A percentile compares a stretch with the other conserved stretches of the same genome.
Conservation (phyloP, 139 green algal genomes). For the Pseudopediastrum boryanum region DNA sequence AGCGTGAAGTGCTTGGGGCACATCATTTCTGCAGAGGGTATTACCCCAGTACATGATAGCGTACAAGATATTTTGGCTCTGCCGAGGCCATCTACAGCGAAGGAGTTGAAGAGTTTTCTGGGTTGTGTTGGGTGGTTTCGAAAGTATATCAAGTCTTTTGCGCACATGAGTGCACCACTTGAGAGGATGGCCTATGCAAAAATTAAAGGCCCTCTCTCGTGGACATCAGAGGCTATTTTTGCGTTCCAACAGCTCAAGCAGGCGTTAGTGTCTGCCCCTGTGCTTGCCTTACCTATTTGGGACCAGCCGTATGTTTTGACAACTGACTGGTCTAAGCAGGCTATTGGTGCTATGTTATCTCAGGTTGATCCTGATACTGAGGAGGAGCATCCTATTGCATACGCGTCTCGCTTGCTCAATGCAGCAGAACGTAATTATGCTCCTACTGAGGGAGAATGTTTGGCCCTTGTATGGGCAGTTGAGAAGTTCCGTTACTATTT, state of each 20-base stretch:
- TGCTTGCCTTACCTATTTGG: conserved; percentile 7
- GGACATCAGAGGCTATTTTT: conserved; percentile 4
- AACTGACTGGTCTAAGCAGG: conserved; percentile 5
- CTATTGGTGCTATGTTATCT: conserved; percentile 21
- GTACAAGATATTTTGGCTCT: conserved; percentile 32
- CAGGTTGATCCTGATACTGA: conserved; percentile 7
- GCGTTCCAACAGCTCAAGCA: conserved; percentile 17
- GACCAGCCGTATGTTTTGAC: conserved; percentile 1
- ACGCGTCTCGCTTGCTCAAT: neutral
- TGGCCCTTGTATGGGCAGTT: conserved; percentile 37
- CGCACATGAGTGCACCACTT: conserved; percentile 2
- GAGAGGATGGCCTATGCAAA: neutral
- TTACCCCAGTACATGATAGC: conserved; percentile 28
- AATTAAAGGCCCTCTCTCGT: conserved; percentile 3
- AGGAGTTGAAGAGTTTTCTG: conserved; percentile 27
- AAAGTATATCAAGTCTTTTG: conserved; percentile 33
- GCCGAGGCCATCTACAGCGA: conserved; percentile 13
- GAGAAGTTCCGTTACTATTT: conserved; percentile 9
- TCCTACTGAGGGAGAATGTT: conserved; percentile 20
- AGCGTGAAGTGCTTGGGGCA: conserved; percentile 25
- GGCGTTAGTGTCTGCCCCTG: neutral
- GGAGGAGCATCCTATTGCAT: conserved; percentile 16
- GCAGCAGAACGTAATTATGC: conserved; percentile 13
- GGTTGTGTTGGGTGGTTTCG: conserved; percentile 26
- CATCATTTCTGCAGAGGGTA: conserved; percentile 30